Evolutionary conservation across 2,329 filamentous ascomycete genomes (phyloP).

Genomic region (Trichoderma polysporum): DNA sequence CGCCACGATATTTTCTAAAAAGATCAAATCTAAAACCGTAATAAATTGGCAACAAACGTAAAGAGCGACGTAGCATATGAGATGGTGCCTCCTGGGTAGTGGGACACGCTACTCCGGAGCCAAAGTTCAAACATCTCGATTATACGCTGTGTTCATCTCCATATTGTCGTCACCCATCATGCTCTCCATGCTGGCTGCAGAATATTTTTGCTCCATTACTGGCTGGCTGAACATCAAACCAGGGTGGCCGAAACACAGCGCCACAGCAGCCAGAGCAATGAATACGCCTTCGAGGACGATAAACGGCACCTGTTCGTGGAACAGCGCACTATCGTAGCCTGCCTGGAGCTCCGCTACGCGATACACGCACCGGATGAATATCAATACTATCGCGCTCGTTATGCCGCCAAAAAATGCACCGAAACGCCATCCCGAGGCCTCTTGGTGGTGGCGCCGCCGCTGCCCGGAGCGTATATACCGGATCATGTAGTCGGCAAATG

Average conservation of each 20-base stretch:
- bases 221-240: slow-evolving; percentile 28
- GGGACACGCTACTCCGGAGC: too few relatives aligned
- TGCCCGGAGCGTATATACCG: slow-evolving; percentile 35
- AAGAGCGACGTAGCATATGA: too few relatives aligned
- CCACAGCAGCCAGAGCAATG: slow-evolving; percentile 37
- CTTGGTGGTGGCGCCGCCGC: slow-evolving; percentile 23
- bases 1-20: too few relatives aligned
- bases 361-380: slow-evolving; percentile 62
- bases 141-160: not conserved
- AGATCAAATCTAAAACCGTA: too few relatives aligned
- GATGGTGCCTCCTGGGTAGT: too few relatives aligned
- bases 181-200: not conserved
- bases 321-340: slow-evolving; percentile 57
- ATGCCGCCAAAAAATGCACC: slow-evolving; percentile 51
- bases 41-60: too few relatives aligned
- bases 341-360: slow-evolving; percentile 63
- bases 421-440: slow-evolving; percentile 27
- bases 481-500: slow-evolving; percentile 49
- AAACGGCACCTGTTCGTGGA: slow-evolving; percentile 51
- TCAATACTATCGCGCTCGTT: slow-evolving; percentile 53
- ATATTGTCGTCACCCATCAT: not conserved
- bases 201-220: not conserved
- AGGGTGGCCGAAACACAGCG: slow-evolving; percentile 40
- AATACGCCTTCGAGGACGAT: slow-evolving; percentile 55
- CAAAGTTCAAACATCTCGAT: too few relatives aligned